These are phyloP conservation scores for Alternaria consortialis DNA, from an alignment of 2,329 filamentous ascomycete genomes.

Conservation along the genomic window DNA sequence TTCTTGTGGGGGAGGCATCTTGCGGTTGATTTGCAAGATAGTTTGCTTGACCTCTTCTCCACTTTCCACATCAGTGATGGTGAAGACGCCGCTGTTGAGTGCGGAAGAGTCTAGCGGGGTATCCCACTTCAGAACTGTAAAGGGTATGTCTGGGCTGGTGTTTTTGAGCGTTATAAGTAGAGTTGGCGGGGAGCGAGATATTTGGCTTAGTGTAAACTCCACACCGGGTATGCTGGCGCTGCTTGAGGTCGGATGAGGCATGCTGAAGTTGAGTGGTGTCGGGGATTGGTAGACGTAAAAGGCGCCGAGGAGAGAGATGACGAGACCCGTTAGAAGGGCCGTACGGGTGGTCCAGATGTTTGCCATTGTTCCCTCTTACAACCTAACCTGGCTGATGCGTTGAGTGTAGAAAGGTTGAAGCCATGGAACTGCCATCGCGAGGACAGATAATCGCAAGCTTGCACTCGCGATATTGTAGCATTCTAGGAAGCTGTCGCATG, in stretches of 20 bases:
- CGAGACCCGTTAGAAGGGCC: slow-evolving; percentile 36
- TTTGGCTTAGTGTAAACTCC: slow-evolving; percentile 41
- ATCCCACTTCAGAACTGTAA: slow-evolving; percentile 53
- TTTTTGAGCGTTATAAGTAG: slow-evolving; percentile 52
- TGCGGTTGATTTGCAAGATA: slow-evolving; percentile 48
- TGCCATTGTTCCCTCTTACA: slow-evolving; percentile 18
- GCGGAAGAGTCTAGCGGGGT: slow-evolving; percentile 53
- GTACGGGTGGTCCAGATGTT: slow-evolving; percentile 40
- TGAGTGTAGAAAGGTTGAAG: background rate
- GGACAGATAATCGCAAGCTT: background rate
- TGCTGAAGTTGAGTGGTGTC: slow-evolving; percentile 29
- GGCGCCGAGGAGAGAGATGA: slow-evolving; percentile 37
- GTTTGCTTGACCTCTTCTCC: slow-evolving; percentile 41
- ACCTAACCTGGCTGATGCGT: background rate
- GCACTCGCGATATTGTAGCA: background rate
- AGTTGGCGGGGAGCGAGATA: slow-evolving; percentile 40
- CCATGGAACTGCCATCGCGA: background rate
- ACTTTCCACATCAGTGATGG: slow-evolving; percentile 37
- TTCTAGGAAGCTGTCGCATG: background rate
- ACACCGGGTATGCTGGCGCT: slow-evolving; percentile 35
- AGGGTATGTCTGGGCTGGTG: slow-evolving; percentile 40
- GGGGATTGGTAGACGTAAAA: slow-evolving; percentile 42
- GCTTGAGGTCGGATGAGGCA: slow-evolving; percentile 25
- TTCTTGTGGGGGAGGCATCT: slow-evolving; percentile 49
- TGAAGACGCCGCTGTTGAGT: slow-evolving; percentile 51